Base-by-base conservation (phyloP, 441 rosid species). In the Isatis lusitanica region DNA sequence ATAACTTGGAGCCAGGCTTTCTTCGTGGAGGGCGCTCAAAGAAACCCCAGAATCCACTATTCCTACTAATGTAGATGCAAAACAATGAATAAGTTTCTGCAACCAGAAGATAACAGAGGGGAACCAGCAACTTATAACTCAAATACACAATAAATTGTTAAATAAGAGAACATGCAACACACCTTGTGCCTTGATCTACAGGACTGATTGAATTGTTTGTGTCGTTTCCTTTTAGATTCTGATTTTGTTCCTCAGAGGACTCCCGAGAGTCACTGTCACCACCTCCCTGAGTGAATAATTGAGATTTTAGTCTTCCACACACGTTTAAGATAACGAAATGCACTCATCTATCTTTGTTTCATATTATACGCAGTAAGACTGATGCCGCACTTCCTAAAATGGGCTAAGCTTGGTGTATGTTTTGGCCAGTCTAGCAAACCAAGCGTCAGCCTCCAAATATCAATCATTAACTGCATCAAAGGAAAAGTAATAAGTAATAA, bases 11-110 rank as follows among this genome's bases (percentile, higher is more conserved):
- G 51, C 42, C 82, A 70, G 81, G 76, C 66, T 82, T 87, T 79
- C 76, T 79, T 39, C 47, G 56, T 74, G 85, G 84, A 75, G 83
- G 67, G 62, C 60, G 83, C 30, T 16, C 74, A 68, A 87, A 82
- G 83, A 84, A 78, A 80, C 84, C 86, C 94, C 89, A 91, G 39
- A 83, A 63, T 76, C 97, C 93, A 71, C 77, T 85, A 74, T 85
- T 83, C 77, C 81, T 82, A 63, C 86, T 74, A 82, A 65, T 71
- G 74, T 81, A 69, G 11, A 55, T 18, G 64, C 48, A 65, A 66
- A 68, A 26, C 21, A 72, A 36, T 28, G 24, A 71, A 10, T 40
- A 47, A 42, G 43, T 71, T 79, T 63, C 36, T 43, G 77, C 17
- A 26, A 63, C 39, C 78, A 51, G 72, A 73, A 66, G 24, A 52